Conservation (phyloP, 2,329 filamentous ascomycete genomes). For the Ampelomyces quisqualis region DNA sequence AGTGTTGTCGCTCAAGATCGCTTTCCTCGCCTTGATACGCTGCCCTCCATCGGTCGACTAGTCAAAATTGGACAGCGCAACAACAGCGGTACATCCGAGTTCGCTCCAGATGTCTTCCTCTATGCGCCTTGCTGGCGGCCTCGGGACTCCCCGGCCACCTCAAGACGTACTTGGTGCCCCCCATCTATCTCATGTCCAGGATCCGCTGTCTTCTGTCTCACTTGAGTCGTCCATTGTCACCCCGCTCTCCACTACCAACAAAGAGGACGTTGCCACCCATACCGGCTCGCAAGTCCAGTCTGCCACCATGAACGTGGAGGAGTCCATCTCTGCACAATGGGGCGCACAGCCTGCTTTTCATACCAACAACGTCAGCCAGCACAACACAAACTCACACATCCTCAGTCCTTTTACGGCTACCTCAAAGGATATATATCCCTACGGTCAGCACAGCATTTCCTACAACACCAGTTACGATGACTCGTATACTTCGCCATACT, state of each 20-base stretch:
- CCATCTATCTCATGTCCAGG: conserved; percentile 16
- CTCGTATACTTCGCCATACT: conserved; percentile 17
- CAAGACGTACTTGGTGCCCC: conserved; percentile 21
- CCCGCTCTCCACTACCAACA: conserved; percentile 17
- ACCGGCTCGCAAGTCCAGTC: conserved; percentile 5
- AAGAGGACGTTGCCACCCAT: conserved; percentile 12
- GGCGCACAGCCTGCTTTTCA: too few species aligned
- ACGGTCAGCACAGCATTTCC: conserved; percentile 20
- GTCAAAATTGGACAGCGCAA: conserved; percentile 30
- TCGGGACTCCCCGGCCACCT: conserved; percentile 18
- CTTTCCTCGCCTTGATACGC: conserved; percentile 20
- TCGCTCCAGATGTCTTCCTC: conserved; percentile 29
- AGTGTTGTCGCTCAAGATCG: conserved; percentile 30
- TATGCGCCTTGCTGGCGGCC: conserved; percentile 20
- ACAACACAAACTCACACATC: conserved; percentile 13
- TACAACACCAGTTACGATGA: conserved; percentile 28
- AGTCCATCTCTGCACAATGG: conserved; percentile 11
- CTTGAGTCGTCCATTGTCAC: conserved; percentile 12
- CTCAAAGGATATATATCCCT: conserved; percentile 15
- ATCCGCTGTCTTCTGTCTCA: conserved; percentile 14
- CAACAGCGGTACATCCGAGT: conserved; percentile 33
- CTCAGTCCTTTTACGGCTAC: conserved; percentile 11
- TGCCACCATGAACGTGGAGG: conserved; percentile 17
- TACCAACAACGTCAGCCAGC: conserved; percentile 13
- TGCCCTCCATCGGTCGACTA: conserved; percentile 12